Evolutionary conservation across 257 asterid genomes (phyloP).

Genomic region (Penstemon barbatus): DNA sequence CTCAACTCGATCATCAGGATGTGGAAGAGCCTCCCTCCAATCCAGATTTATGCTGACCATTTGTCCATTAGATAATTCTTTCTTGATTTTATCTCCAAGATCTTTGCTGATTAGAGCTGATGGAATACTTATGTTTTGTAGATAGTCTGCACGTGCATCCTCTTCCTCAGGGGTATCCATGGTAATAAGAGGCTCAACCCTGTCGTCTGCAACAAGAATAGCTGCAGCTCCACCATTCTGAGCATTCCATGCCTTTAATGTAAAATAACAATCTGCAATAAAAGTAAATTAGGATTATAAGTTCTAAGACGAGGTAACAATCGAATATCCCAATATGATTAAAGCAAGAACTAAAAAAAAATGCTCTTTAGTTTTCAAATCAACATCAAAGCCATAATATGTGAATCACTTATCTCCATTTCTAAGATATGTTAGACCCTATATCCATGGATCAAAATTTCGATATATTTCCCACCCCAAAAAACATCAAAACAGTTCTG

Average conservation of each 20-base stretch:
- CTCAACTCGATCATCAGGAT: conserved; percentile 77
- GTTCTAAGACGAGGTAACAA: too few species aligned
- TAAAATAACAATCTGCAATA: conserved; percentile 71
- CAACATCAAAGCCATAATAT: too few species aligned
- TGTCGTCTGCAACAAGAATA: conserved; percentile 63
- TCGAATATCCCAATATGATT: too few species aligned
- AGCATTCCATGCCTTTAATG: conserved; percentile 79
- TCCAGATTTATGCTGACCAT: conserved; percentile 66
- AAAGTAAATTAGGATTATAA: neutral
- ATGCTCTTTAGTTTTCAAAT: too few species aligned
- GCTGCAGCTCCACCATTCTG: conserved; percentile 80
- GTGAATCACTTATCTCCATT: too few species aligned
- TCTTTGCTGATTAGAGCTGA: conserved; percentile 63
- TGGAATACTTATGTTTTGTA: conserved; percentile 59
- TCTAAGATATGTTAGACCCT: too few species aligned
- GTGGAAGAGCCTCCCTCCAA: conserved; percentile 79
- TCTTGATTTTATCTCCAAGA: conserved; percentile 61
- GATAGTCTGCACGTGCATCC: conserved; percentile 49
- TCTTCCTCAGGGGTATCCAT: conserved; percentile 75
- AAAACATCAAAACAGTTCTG: too few species aligned
- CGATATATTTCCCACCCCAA: too few species aligned
- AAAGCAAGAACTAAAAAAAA: too few species aligned
- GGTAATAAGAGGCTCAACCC: conserved; percentile 59
- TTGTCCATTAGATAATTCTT: conserved; percentile 45
- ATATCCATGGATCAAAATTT: too few species aligned